A percentile compares a stretch with the other conserved stretches of the same genome.
phyloP scores from a whole-genome alignment of 768 basidiomycete species.

The Daedaleopsis sinensis region DNA sequence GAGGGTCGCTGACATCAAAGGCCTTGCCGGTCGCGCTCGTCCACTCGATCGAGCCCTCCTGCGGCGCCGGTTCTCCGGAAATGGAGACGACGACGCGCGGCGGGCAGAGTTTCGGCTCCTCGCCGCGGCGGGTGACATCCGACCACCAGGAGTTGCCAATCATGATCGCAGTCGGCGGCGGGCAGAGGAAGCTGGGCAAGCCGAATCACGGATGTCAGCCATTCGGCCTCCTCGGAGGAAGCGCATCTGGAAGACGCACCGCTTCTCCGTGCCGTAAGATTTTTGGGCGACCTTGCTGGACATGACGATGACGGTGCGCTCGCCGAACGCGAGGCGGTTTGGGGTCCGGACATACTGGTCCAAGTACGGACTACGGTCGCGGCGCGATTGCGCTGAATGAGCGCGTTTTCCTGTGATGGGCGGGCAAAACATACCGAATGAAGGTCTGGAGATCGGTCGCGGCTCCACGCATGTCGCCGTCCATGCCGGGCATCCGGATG shows the following conservation, averaged over 20 bases:
- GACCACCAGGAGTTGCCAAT: constrained; percentile 96
- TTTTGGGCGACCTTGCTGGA: constrained; percentile 98
- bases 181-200: constrained; percentile 76
- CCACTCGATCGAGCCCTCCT: constrained; percentile 89
- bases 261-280: constrained; percentile 94
- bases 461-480: constrained; percentile 60
- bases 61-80: constrained; percentile 85
- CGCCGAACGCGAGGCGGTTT: constrained; percentile 89
- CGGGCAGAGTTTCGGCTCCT: constrained; percentile 72
- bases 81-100: constrained; percentile 89
- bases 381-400: constrained; percentile 13
- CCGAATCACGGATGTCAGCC: constrained; percentile 14
- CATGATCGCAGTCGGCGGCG: constrained; percentile 91
- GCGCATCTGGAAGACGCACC: constrained; percentile 48
- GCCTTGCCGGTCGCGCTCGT: constrained; percentile 81
- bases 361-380: constrained; percentile 57
- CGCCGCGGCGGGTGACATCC: constrained; percentile 72
- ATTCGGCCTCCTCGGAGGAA: constrained; percentile 9
- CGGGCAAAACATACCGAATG: constrained; percentile 57
- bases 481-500: constrained; percentile 64
- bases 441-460: constrained; percentile 80
- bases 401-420: constrained; percentile 22
- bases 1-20: constrained; percentile 79
- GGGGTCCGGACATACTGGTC: constrained; percentile 84
- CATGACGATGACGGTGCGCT: constrained; percentile 94